A percentile compares a stretch with the other conserved stretches of the same genome.
These are phyloP conservation scores for Solanum bukasovii DNA, from an alignment of 257 asterid species.

Conservation along the genomic window DNA sequence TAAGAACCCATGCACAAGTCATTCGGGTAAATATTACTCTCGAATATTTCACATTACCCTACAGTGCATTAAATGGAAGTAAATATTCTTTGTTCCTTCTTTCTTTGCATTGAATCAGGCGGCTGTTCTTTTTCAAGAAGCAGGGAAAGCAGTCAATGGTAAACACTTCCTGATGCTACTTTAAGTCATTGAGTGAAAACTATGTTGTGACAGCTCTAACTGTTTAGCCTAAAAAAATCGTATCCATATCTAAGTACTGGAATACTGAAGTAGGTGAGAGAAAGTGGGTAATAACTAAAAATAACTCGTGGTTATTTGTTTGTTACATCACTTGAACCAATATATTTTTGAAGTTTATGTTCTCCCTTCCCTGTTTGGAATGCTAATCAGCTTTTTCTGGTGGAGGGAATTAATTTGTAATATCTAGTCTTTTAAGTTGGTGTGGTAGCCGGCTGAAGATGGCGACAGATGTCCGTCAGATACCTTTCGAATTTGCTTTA, in stretches of 20 bases:
- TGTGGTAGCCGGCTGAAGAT: not conserved
- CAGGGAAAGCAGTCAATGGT: constrained; percentile 52
- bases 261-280: not conserved
- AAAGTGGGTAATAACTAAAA: not conserved
- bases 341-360: not conserved
- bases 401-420: not conserved
- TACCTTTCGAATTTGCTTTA: not conserved
- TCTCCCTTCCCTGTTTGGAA: not conserved
- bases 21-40: constrained; percentile 46
- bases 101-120: constrained; percentile 45
- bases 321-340: not conserved
- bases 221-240: not conserved
- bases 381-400: not conserved
- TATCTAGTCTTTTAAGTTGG: not conserved
- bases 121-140: constrained; percentile 76
- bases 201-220: not conserved
- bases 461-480: not conserved
- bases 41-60: not conserved
- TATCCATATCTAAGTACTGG: not conserved
- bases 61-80: not conserved
- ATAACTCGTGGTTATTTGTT: not conserved
- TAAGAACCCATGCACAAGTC: constrained; percentile 90
- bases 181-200: not conserved
- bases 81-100: not conserved
- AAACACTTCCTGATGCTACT: constrained; percentile 1